Conservation (phyloP, 78 protist species). For the Dictyostelium intermedium region DNA sequence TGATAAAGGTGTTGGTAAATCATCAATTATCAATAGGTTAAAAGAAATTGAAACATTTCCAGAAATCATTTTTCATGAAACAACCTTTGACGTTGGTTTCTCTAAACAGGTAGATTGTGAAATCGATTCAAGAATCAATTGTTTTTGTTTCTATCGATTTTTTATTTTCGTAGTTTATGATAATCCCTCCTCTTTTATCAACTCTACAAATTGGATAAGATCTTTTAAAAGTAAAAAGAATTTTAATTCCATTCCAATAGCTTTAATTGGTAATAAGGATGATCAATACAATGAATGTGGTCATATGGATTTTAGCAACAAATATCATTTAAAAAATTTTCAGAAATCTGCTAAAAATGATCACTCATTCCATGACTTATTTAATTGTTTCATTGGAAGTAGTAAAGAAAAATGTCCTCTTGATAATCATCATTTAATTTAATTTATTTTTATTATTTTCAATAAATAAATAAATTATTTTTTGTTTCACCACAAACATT, state of each 20-base stretch:
- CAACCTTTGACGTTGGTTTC: neutral
- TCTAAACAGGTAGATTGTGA: neutral
- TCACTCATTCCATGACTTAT: neutral
- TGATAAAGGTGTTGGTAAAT: slow-evolving; percentile 7
- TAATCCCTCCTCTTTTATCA: neutral
- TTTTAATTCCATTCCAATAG: neutral
- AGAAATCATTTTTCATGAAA: neutral
- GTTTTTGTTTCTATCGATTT: neutral
- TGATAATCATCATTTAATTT: neutral
- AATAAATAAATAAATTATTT: too few species aligned
- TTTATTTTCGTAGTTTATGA: neutral
- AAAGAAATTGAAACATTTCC: neutral
- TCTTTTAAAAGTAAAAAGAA: neutral
- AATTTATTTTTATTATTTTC: neutral
- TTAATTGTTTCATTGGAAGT: neutral
- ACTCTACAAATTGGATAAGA: neutral
- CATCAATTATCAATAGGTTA: neutral
- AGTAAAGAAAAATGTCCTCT: neutral
- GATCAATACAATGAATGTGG: neutral
- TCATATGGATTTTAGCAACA: neutral
- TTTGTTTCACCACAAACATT: neutral
- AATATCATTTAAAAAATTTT: neutral
- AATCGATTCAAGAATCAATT: neutral
- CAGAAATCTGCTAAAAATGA: neutral
- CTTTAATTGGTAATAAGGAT: neutral